Base-by-base conservation (phyloP, 495 filamentous ascomycete genomes). In the Penicillium waksmanii region DNA sequence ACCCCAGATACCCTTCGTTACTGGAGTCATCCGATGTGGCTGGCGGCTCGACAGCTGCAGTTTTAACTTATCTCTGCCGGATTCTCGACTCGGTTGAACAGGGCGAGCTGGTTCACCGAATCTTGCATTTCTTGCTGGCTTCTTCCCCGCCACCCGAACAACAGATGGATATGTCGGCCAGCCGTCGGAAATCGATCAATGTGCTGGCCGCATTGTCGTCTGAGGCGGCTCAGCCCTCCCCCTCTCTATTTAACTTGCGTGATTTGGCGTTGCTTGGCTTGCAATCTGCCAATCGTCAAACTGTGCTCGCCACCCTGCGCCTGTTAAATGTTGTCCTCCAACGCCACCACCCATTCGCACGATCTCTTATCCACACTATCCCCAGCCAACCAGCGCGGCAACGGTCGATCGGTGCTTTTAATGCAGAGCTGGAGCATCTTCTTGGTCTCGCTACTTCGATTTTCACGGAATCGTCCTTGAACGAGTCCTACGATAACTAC, bases 11-110 rank as follows among this genome's bases (percentile, higher is more conserved):
- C 66, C 95, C 95, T 31, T 98, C 96, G 8, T 76, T 99, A 19
- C 80, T 99, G 10, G 92, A 99, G 72, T 98, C 96, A 5, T 97
- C 95, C 0, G 95, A 99, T 77, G 85, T 92, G 33, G 92, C 97
- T 74, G 96, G 95, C 34, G 96, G 96, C 36, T 98, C 96, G 2
- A 95, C 94, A 5, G 93, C 97, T 6, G 94, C 95, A 3, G 96
- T 98, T 19, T 76, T 99, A 56, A 98, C 93, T 2, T 98, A 99
- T 73, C 82, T 98, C 25, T 88, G 89, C 55, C 89, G 91, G 55
- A 92, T 98, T 55, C 82, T 99, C 5, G 93, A 97, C 63, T 89
- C 89, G 0, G 80, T 99, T 6, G 90, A 97, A 38, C 90, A 97
- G 70, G 89, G 92, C 6, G 93, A 97, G 63, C 87, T 98, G 67